phyloP scores from a whole-genome alignment of 345 rosid species.

The Erysimum cheiranthoides region DNA sequence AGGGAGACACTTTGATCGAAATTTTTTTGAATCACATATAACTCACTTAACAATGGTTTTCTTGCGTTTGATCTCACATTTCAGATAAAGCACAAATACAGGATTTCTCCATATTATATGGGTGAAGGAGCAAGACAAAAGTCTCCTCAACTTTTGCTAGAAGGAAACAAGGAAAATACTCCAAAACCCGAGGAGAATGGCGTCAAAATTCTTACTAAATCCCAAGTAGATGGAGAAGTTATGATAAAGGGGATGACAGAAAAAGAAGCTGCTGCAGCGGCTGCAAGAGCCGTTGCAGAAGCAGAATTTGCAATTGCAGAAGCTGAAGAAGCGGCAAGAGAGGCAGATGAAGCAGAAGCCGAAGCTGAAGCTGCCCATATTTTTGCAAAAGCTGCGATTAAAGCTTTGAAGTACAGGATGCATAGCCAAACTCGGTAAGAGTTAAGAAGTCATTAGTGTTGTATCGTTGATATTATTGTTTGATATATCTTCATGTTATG shows the following conservation, averaged over 20 bases:
- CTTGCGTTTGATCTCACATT: constrained; percentile 25
- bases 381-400: constrained; percentile 68
- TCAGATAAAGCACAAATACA: constrained; percentile 78
- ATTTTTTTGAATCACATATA: neutral
- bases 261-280: constrained; percentile 85
- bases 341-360: constrained; percentile 87
- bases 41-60: neutral
- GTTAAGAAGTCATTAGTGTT: neutral
- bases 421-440: constrained; percentile 51
- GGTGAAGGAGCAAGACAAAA: constrained; percentile 50
- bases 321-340: constrained; percentile 87
- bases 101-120: constrained; percentile 50
- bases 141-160: constrained; percentile 52
- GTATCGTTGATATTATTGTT: neutral
- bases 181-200: constrained; percentile 55
- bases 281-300: constrained; percentile 88
- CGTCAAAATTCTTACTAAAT: constrained; percentile 51
- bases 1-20: constrained; percentile 15
- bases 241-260: constrained; percentile 76
- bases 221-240: constrained; percentile 62
- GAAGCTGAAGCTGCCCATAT: constrained; percentile 82
- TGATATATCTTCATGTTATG: constrained; percentile 1
- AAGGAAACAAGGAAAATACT: constrained; percentile 65
- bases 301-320: constrained; percentile 89
- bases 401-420: constrained; percentile 55